phyloP scores from a whole-genome alignment of 208 protist species.

The Perkinsela sp. region DNA sequence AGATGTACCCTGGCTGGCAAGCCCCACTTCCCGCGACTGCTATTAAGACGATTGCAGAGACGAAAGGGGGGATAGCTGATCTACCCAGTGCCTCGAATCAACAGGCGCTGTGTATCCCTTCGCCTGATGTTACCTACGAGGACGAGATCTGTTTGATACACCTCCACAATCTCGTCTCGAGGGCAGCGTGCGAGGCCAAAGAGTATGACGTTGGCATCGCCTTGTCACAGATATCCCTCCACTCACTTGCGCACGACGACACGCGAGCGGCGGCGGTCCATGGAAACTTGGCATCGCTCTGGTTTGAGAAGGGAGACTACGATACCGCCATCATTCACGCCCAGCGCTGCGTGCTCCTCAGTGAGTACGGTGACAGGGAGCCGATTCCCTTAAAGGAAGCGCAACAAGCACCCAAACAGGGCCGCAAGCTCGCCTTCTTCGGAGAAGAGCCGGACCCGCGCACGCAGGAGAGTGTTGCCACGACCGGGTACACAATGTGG shows the following conservation, averaged over 20 bases:
- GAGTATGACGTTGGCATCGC: background rate
- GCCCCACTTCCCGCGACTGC: background rate
- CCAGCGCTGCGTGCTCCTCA: conserved; percentile 24
- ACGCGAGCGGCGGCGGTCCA: conserved; percentile 15
- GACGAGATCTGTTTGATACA: background rate
- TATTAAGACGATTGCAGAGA: background rate
- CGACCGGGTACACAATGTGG: conserved; percentile 26
- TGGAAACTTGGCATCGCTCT: conserved; percentile 21
- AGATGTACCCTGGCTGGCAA: background rate
- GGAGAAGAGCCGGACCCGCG: background rate
- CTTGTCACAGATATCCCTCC: background rate
- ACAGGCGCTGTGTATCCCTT: too few species aligned
- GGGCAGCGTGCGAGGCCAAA: background rate
- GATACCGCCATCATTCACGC: conserved; percentile 40
- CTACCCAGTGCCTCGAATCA: background rate
- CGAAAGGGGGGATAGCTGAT: background rate
- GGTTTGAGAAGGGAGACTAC: conserved; percentile 20
- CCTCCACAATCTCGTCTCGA: background rate
- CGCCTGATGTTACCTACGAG: background rate
- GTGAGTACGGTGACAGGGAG: conserved; percentile 3
- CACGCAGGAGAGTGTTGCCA: background rate
- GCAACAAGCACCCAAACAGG: background rate
- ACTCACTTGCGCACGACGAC: conserved; percentile 27
- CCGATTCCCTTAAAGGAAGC: background rate
- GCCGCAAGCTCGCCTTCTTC: background rate